Evolutionary conservation across 2,329 filamentous ascomycete species (phyloP).

Genomic region (Aspergillus aculeatus): DNA sequence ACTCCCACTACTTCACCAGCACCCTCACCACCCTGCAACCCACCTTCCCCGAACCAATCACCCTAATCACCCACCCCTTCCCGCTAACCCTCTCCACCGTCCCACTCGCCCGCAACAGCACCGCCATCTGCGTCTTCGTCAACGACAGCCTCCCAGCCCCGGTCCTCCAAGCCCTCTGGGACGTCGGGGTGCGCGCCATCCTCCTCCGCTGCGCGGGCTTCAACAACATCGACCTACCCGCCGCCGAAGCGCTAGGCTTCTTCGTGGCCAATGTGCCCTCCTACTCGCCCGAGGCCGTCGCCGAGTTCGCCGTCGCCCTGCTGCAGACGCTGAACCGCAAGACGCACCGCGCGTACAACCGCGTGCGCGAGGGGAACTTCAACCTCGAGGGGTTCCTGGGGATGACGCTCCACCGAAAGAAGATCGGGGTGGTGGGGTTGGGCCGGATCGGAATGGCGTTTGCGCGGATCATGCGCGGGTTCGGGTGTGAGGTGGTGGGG

Average conservation of each 20-base stretch:
- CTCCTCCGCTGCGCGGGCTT: constrained; percentile 67
- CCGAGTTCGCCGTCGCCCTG: constrained; percentile 67
- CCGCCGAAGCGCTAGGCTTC: constrained; percentile 55
- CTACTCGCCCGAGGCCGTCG: constrained; percentile 68
- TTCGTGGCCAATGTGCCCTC: constrained; percentile 66
- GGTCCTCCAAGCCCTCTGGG: constrained; percentile 54
- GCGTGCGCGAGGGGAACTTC: constrained; percentile 68
- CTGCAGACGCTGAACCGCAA: constrained; percentile 67
- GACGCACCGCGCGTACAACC: constrained; percentile 66
- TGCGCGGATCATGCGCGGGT: constrained; percentile 62
- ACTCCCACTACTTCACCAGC: constrained; percentile 55
- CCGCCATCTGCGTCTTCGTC: constrained; percentile 67
- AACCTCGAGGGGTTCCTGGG: constrained; percentile 61
- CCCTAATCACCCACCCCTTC: constrained; percentile 60
- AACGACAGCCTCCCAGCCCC: constrained; percentile 58
- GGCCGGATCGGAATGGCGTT: constrained; percentile 65
- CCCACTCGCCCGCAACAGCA: constrained; percentile 51
- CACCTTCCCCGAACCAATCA: constrained; percentile 32
- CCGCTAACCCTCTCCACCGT: constrained; percentile 57
- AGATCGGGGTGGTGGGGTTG: constrained; percentile 64
- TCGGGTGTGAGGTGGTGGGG: constrained; percentile 63
- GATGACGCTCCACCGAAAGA: constrained; percentile 61
- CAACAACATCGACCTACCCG: constrained; percentile 64
- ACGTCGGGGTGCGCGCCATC: constrained; percentile 55
- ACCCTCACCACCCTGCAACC: constrained; percentile 32